Evolutionary conservation across 192 early-diverging fungal species (phyloP).

Genomic region (Coemansia sp.): DNA sequence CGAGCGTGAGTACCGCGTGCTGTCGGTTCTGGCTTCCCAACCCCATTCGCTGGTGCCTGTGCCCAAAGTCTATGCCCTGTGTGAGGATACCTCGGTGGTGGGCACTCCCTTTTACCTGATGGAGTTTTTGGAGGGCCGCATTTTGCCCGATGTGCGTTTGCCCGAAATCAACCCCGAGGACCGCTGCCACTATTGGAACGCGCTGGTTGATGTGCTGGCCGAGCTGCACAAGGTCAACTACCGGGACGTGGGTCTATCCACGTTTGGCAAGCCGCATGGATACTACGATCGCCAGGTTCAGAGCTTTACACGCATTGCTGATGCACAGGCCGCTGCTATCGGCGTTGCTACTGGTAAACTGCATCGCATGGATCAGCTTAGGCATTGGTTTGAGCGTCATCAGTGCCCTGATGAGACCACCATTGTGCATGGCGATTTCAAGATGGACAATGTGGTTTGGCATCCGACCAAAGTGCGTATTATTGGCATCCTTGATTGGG

Average conservation of each 20-base stretch:
- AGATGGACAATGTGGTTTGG: conserved; percentile 76
- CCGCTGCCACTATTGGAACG: conserved; percentile 59
- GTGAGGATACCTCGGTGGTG: conserved; percentile 76
- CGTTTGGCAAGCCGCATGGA: conserved; percentile 61
- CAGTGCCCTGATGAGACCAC: conserved; percentile 70
- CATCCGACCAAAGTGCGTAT: conserved; percentile 68
- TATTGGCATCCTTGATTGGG: conserved; percentile 91
- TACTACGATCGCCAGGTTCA: conserved; percentile 87
- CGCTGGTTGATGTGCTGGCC: conserved; percentile 73
- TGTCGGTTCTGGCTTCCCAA: conserved; percentile 68
- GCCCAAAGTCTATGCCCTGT: conserved; percentile 80
- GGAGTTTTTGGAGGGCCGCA: conserved; percentile 90
- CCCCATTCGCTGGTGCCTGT: conserved; percentile 77
- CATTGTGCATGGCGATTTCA: conserved; percentile 92
- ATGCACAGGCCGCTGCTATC: conserved; percentile 61
- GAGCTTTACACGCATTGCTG: conserved; percentile 60
- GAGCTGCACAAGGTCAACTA: conserved; percentile 74
- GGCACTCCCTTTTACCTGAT: conserved; percentile 96
- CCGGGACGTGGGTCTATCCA: conserved; percentile 58
- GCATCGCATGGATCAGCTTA: conserved; percentile 62
- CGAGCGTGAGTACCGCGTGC: conserved; percentile 82
- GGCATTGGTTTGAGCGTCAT: conserved; percentile 68
- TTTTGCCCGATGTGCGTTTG: conserved; percentile 68
- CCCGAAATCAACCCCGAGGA: conserved; percentile 53
- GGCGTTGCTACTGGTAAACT: conserved; percentile 60